Base-by-base conservation (phyloP, 2,329 filamentous ascomycete species). In the Hypoxylon sp. region DNA sequence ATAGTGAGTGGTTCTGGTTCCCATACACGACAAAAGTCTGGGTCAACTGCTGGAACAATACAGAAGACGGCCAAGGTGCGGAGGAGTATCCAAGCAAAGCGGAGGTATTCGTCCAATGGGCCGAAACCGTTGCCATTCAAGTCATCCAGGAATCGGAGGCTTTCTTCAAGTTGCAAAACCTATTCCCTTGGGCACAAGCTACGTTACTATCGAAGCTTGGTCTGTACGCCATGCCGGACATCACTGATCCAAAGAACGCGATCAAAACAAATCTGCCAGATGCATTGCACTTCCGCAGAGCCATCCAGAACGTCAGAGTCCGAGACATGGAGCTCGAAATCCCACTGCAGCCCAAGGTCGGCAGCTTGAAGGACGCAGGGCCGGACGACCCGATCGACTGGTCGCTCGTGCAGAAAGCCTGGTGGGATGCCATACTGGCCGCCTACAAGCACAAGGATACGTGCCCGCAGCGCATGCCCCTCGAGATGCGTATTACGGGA, bases 1-100 rank as follows among this genome's bases (percentile, higher is more conserved):
- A 84, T 58, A 73, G 76, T 21, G 82, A 85, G 67, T 84, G 81
- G 81, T 84, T 84, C 68, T 85, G 82, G 83, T 84, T 84, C 63
- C 78, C 83, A 0, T 83, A 82, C 58, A 78, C 80, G 19, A 75
- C 79, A 52, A 75, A 80, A 43, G 77, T 78, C 3, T 83, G 82
- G 81, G 78, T 83, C 16, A 83, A 84, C 66, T 81, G 78, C 23
- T 84, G 82, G 81, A 79, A 83, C 58, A 75, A 74, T 23, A 76
- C 76, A 6, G 60, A 70, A 2, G 77, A 81, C 45, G 27, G 66
- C 7, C 65, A 65, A 0, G 76, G 75, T 1, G 74, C 72, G 2
- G 72, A 76, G 1, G 76, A 81, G 46, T 82, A 81, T 63, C 81
- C 81, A 0, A 69, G 72, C 48, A 64, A 74, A 3, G 68, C 59